A percentile compares a stretch with the other conserved stretches of the same genome.
phyloP scores from a whole-genome alignment of 306 rosid genomes.

The Pyrus betulifolia region DNA sequence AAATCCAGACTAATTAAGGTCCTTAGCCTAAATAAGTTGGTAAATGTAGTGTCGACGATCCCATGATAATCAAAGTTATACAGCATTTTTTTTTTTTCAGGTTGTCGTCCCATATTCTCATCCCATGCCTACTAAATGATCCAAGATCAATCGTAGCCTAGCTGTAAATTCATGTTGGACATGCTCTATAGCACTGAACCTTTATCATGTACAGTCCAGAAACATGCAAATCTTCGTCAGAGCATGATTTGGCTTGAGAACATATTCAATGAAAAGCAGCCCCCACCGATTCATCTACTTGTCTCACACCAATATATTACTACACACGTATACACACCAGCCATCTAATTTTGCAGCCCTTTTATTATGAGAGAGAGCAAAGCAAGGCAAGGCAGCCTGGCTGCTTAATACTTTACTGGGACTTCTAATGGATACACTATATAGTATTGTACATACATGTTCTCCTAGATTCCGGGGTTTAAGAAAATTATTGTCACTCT shows the following conservation, averaged over 20 bases:
- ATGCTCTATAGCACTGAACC: not conserved
- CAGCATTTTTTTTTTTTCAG: not conserved
- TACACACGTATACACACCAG: not conserved
- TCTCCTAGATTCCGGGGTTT: too few relatives aligned
- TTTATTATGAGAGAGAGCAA: not conserved
- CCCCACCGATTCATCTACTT: not conserved
- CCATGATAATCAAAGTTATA: not conserved
- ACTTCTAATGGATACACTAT: not conserved
- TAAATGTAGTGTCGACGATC: not conserved
- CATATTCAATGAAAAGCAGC: not conserved
- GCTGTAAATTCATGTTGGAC: not conserved
- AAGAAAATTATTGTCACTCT: not conserved
- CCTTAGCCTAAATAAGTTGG: too few relatives aligned
- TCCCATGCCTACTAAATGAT: not conserved
- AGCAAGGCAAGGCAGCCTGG: not conserved
- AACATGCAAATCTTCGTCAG: not conserved
- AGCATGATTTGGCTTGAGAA: constrained; percentile 1
- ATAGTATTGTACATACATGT: not conserved
- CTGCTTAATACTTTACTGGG: not conserved
- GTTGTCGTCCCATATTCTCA: not conserved
- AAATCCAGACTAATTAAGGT: too few relatives aligned
- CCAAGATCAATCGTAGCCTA: not conserved
- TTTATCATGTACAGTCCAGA: not conserved
- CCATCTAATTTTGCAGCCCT: not conserved
- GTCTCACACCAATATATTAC: not conserved